Evolutionary conservation across 1,284 basidiomycete species (phyloP).

Genomic region (Trametes pubescens): DNA sequence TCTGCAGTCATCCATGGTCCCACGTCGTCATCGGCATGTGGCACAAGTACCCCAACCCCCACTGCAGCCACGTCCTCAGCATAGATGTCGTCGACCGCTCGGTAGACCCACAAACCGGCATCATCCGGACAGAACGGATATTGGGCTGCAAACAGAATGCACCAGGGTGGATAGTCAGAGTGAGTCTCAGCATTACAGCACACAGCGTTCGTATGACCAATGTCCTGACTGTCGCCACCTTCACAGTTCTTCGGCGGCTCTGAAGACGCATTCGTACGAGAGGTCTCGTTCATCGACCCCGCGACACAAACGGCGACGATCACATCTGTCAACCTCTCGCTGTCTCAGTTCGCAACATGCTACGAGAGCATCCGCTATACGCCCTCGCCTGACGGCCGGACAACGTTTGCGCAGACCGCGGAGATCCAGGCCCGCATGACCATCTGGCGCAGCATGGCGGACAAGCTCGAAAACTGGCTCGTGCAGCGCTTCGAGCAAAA

Average conservation of each 20-base stretch:
- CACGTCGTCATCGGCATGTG: slow-evolving; percentile 91
- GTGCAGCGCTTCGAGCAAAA: slow-evolving; percentile 89
- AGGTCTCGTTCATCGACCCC: slow-evolving; percentile 93
- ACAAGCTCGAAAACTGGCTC: slow-evolving; percentile 84
- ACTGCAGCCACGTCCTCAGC: slow-evolving; percentile 90
- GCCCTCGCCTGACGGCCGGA: slow-evolving; percentile 67
- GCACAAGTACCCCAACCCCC: slow-evolving; percentile 96
- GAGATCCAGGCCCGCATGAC: slow-evolving; percentile 84
- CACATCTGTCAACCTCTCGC: slow-evolving; percentile 88
- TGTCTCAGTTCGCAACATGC: slow-evolving; percentile 90
- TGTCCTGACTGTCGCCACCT: slow-evolving; percentile 12
- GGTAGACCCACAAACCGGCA: slow-evolving; percentile 84
- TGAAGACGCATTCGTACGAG: slow-evolving; percentile 93
- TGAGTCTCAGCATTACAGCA: slow-evolving; percentile 45
- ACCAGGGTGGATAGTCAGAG: slow-evolving; percentile 86
- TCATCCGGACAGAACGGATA: slow-evolving; percentile 88
- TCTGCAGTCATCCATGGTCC: slow-evolving; percentile 81
- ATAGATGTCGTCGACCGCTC: slow-evolving; percentile 90
- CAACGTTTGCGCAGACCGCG: slow-evolving; percentile 83
- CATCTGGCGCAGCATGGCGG: slow-evolving; percentile 80
- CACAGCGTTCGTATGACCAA: no score
- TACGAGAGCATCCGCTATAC: slow-evolving; percentile 90
- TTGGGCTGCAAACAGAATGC: slow-evolving; percentile 88
- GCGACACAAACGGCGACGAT: slow-evolving; percentile 81
- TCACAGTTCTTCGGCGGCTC: slow-evolving; percentile 85